These are phyloP conservation scores for Rubroboletus satanas DNA, from an alignment of 768 basidiomycete species.

Conservation along the genomic window DNA sequence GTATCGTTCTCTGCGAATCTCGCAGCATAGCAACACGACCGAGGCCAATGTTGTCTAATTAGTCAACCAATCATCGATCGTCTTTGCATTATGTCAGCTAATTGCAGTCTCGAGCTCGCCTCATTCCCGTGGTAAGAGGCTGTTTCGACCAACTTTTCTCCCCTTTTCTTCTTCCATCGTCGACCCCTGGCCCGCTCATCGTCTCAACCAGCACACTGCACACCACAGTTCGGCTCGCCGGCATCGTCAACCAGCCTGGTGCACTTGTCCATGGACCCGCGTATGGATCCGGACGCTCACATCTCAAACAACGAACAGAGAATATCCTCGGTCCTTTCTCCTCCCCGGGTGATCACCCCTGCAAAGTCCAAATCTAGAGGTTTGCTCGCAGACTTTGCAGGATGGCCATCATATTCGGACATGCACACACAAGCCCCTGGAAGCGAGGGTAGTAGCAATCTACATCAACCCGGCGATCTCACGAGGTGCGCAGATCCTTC, in stretches of 20 bases:
- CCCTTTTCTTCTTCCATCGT: slow-evolving; percentile 1
- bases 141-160: slow-evolving; percentile 4
- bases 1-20: slow-evolving; percentile 11
- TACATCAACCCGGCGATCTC: slow-evolving; percentile 4
- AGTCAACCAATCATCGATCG: slow-evolving; percentile 5
- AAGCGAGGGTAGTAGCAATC: slow-evolving; percentile 3
- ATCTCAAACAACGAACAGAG: slow-evolving; percentile 2
- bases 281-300: neutral
- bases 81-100: slow-evolving; percentile 17
- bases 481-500: slow-evolving; percentile 13
- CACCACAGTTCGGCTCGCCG: neutral
- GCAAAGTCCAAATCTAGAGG: slow-evolving; percentile 7
- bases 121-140: slow-evolving; percentile 6
- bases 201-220: neutral
- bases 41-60: slow-evolving; percentile 1
- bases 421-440: slow-evolving; percentile 14
- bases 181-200: neutral
- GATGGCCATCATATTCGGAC: slow-evolving; percentile 16
- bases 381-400: slow-evolving; percentile 12
- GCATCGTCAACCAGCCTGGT: neutral
- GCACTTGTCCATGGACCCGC: slow-evolving; percentile 8
- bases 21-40: neutral
- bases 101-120: slow-evolving; percentile 9
- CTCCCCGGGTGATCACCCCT: slow-evolving; percentile 10
- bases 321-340: slow-evolving; percentile 1